Base-by-base conservation (phyloP, 192 early-diverging fungal species). In the Linnemannia exigua region DNA sequence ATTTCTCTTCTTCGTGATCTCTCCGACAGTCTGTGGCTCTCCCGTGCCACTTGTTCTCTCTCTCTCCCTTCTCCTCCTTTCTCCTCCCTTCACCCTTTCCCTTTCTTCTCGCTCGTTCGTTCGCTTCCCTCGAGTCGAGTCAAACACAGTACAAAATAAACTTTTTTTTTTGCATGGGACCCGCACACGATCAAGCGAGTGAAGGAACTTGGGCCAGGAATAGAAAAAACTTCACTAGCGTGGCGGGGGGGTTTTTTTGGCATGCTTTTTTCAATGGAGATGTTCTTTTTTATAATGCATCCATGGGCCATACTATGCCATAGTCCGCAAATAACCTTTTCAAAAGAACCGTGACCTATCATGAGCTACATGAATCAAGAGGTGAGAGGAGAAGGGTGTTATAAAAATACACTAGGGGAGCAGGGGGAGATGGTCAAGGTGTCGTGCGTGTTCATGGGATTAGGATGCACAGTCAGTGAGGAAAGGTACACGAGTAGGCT, bases 11-110 rank as follows among this genome's bases (percentile, higher is more conserved):
- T 0, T 69, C 68, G n/a, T 41, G 35, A 20, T 69, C 67, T 77
- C 46, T 77, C 19, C n/a, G n/a, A n/a, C n/a, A n/a, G 44, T 41
- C 22, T 52, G 28, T 63, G n/a, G n/a, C n/a, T n/a, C 46, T 46
- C 47, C n/a, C 22, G 2, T 48, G 15, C 76, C 76, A 14, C 76
- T 70, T 63, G 22, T 8, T 31, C 48, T 79, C 77, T 28, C 67
- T 50, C 67, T 70, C 47, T 77, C 37, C 37, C 58, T 63, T 47
- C 19, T 58, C 36, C 11, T 68, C 19, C 47, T 11, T 48, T 15
- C 3, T 38, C n/a, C 22, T 25, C 44, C 52, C n/a, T n/a, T n/a
- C n/a, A n/a, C n/a, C n/a, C n/a, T n/a, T n/a, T 15, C 5, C 58
- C 41, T 44, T 47, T 69, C 44, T 70, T 20, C 37, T 58, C 37